phyloP scores from a whole-genome alignment of 2,329 filamentous ascomycete genomes.

The Aspergillus quadricinctus region DNA sequence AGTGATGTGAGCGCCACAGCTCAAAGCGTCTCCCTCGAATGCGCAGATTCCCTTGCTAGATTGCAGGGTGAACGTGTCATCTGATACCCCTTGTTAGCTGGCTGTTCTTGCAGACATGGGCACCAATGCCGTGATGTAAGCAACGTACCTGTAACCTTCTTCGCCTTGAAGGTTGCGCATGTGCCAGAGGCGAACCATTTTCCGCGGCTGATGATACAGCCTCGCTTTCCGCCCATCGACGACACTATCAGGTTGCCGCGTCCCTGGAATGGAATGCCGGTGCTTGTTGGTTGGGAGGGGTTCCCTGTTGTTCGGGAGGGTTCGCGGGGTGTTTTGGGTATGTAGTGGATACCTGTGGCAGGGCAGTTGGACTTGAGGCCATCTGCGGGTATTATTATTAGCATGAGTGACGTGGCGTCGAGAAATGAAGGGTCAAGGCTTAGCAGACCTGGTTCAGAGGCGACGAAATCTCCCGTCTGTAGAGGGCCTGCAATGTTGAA shows the following conservation, averaged over 20 bases:
- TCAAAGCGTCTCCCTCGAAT: conserved; percentile 50
- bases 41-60: conserved; percentile 59
- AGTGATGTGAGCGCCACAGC: conserved; percentile 44
- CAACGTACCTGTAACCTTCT: conserved; percentile 27
- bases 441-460: conserved; percentile 32
- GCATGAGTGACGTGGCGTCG: neutral
- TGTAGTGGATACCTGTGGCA: conserved; percentile 57
- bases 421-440: neutral
- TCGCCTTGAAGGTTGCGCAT: conserved; percentile 54
- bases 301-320: conserved; percentile 35
- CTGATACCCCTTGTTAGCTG: conserved; percentile 7
- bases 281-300: conserved; percentile 26
- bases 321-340: conserved; percentile 51
- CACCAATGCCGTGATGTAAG: neutral
- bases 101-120: neutral
- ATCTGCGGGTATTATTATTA: conserved; percentile 30
- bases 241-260: conserved; percentile 57
- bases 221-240: conserved; percentile 33
- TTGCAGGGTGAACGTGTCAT: conserved; percentile 48
- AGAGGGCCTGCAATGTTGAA: conserved; percentile 55
- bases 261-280: conserved; percentile 49
- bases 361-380: conserved; percentile 62
- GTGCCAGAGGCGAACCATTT: conserved; percentile 65
- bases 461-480: conserved; percentile 32
- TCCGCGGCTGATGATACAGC: conserved; percentile 65